These are phyloP conservation scores for Aspergillus incahuasiensis DNA, from an alignment of 495 filamentous ascomycete species.

Conservation along the genomic window DNA sequence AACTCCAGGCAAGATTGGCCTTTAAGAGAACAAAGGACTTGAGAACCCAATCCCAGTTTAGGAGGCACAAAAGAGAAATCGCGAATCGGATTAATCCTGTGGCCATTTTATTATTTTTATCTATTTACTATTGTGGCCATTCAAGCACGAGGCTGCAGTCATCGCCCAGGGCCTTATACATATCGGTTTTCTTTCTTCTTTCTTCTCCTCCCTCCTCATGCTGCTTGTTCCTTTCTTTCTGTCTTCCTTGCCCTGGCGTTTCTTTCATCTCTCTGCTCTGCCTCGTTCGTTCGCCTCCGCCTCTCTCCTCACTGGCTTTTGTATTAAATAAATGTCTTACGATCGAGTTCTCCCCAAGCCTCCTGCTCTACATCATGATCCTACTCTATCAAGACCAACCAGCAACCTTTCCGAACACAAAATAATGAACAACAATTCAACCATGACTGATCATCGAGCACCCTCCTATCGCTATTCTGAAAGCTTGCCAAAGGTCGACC, in stretches of 20 bases:
- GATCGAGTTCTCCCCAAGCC: constrained; percentile 53
- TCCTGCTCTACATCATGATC: constrained; percentile 43
- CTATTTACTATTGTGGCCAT: constrained; percentile 9
- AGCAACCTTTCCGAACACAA: constrained; percentile 47
- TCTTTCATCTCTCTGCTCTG: constrained; percentile 10
- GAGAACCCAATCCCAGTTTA: constrained; percentile 22
- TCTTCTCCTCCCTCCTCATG: constrained; percentile 9
- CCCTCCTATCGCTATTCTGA: constrained; percentile 25
- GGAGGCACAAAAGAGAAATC: constrained; percentile 21
- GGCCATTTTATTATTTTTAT: constrained; percentile 8
- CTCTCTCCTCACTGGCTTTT: constrained; percentile 19
- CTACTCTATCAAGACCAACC: constrained; percentile 28
- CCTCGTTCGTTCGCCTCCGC: constrained; percentile 15
- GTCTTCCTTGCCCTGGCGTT: constrained; percentile 7
- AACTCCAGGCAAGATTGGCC: constrained; percentile 10
- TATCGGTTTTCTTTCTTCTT: constrained; percentile 10
- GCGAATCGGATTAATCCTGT: constrained; percentile 4
- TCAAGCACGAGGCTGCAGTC: constrained; percentile 8
- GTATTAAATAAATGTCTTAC: constrained; percentile 52
- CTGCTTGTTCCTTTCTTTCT: constrained; percentile 9
- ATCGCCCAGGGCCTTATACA: constrained; percentile 7
- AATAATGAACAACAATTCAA: constrained; percentile 43
- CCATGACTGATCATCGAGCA: constrained; percentile 15
- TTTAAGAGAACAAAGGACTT: constrained; percentile 26
- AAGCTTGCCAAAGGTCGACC: constrained; percentile 27